Conservation (phyloP, 352 stramenopile species). For the Globisporangium solare region DNA sequence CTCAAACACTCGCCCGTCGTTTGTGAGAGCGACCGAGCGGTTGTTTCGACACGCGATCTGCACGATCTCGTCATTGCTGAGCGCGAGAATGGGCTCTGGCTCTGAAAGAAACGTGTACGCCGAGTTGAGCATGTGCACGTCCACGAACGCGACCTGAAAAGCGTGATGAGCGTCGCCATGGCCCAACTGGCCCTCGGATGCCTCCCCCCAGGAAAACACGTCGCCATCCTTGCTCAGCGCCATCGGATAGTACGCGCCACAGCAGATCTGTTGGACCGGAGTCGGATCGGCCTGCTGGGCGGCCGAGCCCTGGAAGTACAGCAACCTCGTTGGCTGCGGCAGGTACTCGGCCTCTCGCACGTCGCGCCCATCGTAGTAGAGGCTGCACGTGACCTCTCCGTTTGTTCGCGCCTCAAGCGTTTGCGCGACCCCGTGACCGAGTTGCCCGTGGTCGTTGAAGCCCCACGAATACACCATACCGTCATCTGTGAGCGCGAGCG, state of each 20-base stretch:
- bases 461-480: slow-evolving; percentile 72
- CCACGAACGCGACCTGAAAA: slow-evolving; percentile 62
- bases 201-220: slow-evolving; percentile 75
- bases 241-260: slow-evolving; percentile 70
- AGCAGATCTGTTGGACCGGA: slow-evolving; percentile 41
- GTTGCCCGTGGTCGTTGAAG: slow-evolving; percentile 74
- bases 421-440: slow-evolving; percentile 48
- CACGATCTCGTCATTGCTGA: slow-evolving; percentile 34
- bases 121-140: slow-evolving; percentile 58
- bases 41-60: slow-evolving; percentile 57
- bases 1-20: slow-evolving; percentile 42
- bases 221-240: slow-evolving; percentile 55
- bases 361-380: slow-evolving; percentile 50
- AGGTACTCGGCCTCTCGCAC: slow-evolving; percentile 43
- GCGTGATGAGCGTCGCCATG: slow-evolving; percentile 46
- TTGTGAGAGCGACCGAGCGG: slow-evolving; percentile 44
- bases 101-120: slow-evolving; percentile 63
- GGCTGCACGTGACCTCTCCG: slow-evolving; percentile 25
- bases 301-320: slow-evolving; percentile 58
- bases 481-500: slow-evolving; percentile 40
- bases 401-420: slow-evolving; percentile 43
- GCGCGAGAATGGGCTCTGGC: slow-evolving; percentile 50
- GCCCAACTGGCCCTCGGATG: slow-evolving; percentile 64
- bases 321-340: slow-evolving; percentile 31
- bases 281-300: slow-evolving; percentile 66